A percentile compares a stretch with the other conserved stretches of the same genome.
Evolutionary conservation across 2,329 filamentous ascomycete species (phyloP).

Genomic region (Talaromyces sp.): DNA sequence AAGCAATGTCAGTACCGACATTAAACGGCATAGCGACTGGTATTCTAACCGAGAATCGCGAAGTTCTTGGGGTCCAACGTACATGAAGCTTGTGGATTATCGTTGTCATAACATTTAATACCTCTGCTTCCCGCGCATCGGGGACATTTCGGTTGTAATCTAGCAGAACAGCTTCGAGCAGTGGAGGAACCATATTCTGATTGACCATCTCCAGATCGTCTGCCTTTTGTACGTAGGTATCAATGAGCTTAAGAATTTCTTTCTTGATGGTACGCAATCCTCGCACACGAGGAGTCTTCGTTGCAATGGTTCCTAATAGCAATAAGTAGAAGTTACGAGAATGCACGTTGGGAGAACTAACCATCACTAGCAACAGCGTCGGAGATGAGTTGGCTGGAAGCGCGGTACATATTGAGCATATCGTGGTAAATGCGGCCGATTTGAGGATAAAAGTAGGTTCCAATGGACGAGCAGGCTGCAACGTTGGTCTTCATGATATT

Average conservation of each 20-base stretch:
- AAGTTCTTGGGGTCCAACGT: conserved; percentile 59
- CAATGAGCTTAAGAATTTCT: conserved; percentile 96
- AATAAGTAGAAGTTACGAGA: conserved; percentile 6
- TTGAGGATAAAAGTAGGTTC: conserved; percentile 95
- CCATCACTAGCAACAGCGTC: conserved; percentile 84
- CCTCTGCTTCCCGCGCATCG: conserved; percentile 91
- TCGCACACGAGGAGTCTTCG: conserved; percentile 94
- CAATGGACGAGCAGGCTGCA: conserved; percentile 94
- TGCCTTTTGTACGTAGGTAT: conserved; percentile 96
- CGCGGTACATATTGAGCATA: conserved; percentile 98
- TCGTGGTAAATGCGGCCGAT: conserved; percentile 97
- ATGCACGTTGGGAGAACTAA: conserved; percentile 38
- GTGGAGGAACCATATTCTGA: conserved; percentile 88
- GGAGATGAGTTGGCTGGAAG: conserved; percentile 93
- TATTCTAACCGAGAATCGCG: conserved; percentile 50
- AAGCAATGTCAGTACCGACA: conserved; percentile 32
- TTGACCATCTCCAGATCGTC: conserved; percentile 94
- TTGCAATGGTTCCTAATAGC: conserved; percentile 73
- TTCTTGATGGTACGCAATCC: conserved; percentile 98
- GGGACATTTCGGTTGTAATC: conserved; percentile 98
- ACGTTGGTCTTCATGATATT: conserved; percentile 99
- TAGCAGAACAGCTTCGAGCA: conserved; percentile 87
- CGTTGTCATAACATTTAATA: conserved; percentile 94
- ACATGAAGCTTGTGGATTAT: conserved; percentile 96
- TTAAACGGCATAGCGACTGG: conserved; percentile 21